Evolutionary conservation across 345 rosid species (phyloP).

Genomic region (Bruguiera parviflora): DNA sequence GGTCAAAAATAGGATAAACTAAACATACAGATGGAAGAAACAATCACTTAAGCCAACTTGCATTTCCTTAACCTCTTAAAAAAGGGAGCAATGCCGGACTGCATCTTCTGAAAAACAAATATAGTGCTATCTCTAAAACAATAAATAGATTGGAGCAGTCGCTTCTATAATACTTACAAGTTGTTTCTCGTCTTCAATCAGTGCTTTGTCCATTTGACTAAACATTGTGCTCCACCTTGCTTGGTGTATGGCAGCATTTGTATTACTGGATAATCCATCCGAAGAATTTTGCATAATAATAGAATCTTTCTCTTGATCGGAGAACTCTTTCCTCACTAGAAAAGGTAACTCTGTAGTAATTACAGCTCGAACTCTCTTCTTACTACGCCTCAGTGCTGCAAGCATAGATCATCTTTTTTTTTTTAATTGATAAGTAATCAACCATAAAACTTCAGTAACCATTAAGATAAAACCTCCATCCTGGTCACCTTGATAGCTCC

Average conservation of each 20-base stretch:
- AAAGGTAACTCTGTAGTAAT: conserved; percentile 70
- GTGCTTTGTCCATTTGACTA: conserved; percentile 71
- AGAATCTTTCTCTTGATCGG: conserved; percentile 41
- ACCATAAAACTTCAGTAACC: background rate
- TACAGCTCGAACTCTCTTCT: conserved; percentile 75
- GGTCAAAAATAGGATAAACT: too few relatives aligned
- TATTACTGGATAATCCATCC: conserved; percentile 30
- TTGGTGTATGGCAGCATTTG: conserved; percentile 49
- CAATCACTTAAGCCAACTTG: background rate
- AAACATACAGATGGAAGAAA: background rate
- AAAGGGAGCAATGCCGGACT: background rate
- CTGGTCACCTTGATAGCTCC: too few relatives aligned
- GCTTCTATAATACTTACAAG: conserved; percentile 49
- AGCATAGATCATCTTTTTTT: conserved; percentile 18
- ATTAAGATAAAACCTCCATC: background rate
- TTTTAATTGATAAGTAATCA: background rate
- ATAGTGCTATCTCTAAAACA: background rate
- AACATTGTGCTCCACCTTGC: conserved; percentile 64
- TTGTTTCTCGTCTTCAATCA: conserved; percentile 73
- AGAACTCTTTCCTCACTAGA: conserved; percentile 67
- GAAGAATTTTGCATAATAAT: conserved; percentile 24
- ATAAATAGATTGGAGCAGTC: background rate
- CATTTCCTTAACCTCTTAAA: background rate
- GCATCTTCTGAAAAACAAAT: background rate
- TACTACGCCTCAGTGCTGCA: conserved; percentile 85